Percentiles rank a stretch among this genome's conserved stretches.
These are phyloP conservation scores for Vachellia pachyceras DNA, from an alignment of 306 rosid species.

Conservation along the genomic window DNA sequence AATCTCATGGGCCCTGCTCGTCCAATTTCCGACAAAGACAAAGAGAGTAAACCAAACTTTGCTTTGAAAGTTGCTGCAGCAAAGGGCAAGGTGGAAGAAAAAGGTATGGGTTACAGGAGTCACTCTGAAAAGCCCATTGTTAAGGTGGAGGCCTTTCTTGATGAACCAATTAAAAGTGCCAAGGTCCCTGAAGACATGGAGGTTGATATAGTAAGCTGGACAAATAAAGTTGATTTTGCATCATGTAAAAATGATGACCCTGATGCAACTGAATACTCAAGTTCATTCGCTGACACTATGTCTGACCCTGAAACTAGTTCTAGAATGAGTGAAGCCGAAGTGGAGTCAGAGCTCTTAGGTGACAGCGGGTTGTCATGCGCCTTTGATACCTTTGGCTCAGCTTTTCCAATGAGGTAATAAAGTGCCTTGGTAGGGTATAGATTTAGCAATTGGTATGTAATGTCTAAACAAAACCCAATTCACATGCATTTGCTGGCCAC, in stretches of 20 bases:
- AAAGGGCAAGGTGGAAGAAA: conserved; percentile 41
- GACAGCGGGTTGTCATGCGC: conserved; percentile 51
- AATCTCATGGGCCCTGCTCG: conserved; percentile 48
- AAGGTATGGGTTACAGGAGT: conserved; percentile 46
- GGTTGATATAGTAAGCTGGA: conserved; percentile 64
- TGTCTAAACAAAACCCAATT: background rate
- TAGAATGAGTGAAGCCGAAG: conserved; percentile 78
- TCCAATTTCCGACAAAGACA: conserved; percentile 37
- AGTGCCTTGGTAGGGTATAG: conserved; percentile 35
- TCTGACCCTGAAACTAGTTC: conserved; percentile 62
- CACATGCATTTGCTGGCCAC: conserved; percentile 28
- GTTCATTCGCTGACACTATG: conserved; percentile 72
- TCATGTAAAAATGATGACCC: conserved; percentile 65
- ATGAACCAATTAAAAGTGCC: conserved; percentile 44
- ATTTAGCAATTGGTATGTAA: background rate
- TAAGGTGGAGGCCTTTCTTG: conserved; percentile 54
- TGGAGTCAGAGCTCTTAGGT: conserved; percentile 66
- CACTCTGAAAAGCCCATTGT: conserved; percentile 38
- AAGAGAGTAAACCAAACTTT: conserved; percentile 42
- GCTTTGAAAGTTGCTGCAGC: conserved; percentile 33
- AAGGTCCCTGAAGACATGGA: conserved; percentile 56
- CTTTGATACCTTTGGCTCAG: conserved; percentile 51
- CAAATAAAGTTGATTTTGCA: conserved; percentile 52
- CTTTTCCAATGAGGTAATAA: conserved; percentile 61
- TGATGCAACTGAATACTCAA: conserved; percentile 89